Base-by-base conservation (phyloP, 768 basidiomycete species). In the Naganishia vishniacii region DNA sequence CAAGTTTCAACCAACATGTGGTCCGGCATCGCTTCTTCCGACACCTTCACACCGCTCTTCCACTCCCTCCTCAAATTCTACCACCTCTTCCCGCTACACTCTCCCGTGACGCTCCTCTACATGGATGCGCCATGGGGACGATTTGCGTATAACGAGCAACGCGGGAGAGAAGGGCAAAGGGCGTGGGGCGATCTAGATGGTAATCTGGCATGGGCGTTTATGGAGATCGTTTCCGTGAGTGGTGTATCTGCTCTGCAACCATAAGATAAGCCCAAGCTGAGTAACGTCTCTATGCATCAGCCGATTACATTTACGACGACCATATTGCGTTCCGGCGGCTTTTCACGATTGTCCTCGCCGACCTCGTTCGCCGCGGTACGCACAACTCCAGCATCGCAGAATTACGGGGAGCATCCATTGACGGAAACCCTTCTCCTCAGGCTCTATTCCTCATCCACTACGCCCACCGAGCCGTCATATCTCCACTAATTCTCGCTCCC, bases 91-190 rank as follows among this genome's bases (percentile, higher is more conserved):
- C 75, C 75, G 6, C 60, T 76, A 4, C 75, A 76, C 56, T 65
- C 69, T 18, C 73, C 73, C 5, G 46, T 73, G n/a, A 76, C 75
- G 11, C 60, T 72, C 12, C 80, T 87, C 7, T 40, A 84, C 56
- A 72, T 88, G 56, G 80, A 91, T 72, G 90, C 89, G 0, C 88
- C 88, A 0, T 90, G 90, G 74, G 91, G 91, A 11, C 82, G 88
- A 0, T 91, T 91, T 72, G 75, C 84, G 5, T 40, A 42, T 37
- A 46, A 47, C 9, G 18, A 60, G 25, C 59, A 60, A n/a, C 16
- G 59, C 12, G 42, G 59, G 20, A 60, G 45, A n/a, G 31, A 63
- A 34, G 51, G 51, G 29, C n/a, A n/a, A 34, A 53, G 28, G 49
- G 49, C 40, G 4, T 45, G 51, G 51, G 41, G 34, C 9, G 58